Base-by-base conservation (phyloP, 1,284 basidiomycete species). In the Cystobasidium pallidum region DNA sequence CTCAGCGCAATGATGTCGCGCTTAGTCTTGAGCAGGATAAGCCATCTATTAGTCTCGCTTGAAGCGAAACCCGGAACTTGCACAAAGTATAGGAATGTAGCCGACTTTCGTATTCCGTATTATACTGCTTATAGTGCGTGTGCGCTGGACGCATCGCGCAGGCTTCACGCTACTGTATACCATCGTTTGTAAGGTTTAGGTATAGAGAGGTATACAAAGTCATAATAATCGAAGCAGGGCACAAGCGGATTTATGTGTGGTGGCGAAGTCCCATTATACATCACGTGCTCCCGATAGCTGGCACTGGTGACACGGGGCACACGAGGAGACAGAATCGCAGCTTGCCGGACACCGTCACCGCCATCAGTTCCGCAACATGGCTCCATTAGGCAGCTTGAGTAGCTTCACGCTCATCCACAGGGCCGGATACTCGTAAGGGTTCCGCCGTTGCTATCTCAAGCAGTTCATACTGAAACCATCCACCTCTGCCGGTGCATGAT, bases 341-440 rank as follows among this genome's bases (percentile, higher is more conserved):
- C n/a, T n/a, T n/a, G n/a, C n/a, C n/a, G n/a, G n/a, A n/a, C n/a
- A n/a, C 45, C 34, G 19, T 17, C 8, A 32, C 26, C 26, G 21
- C 13, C 24, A 11, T 2, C n/a, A 3, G 13, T 11, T 1, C 17
- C 4, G 7, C 54, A 59, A 19, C 11, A 68, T 68, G 54, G 55
- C 54, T 17, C 61, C 68, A 15, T 57, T 71, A 1, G 68, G 68
- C 7, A 55, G 32, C 21, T 21, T 71, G 28, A 52, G 45, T 24
- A 62, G 28, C 34, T 71, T 71, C 34, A 71, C 68, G n/a, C 47
- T 71, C 6, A 17, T 36, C 15, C 30, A 71, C 32, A 61, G 68
- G 11, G 68, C 68, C 15, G 68, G 68, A 10, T 71, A 71, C 47
- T 54, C 51, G 64, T 66, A 49, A 54, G 64, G n/a, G 39, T 17